These are phyloP conservation scores for Wallacemonas rigidus DNA, from an alignment of 208 protist species.

Conservation along the genomic window DNA sequence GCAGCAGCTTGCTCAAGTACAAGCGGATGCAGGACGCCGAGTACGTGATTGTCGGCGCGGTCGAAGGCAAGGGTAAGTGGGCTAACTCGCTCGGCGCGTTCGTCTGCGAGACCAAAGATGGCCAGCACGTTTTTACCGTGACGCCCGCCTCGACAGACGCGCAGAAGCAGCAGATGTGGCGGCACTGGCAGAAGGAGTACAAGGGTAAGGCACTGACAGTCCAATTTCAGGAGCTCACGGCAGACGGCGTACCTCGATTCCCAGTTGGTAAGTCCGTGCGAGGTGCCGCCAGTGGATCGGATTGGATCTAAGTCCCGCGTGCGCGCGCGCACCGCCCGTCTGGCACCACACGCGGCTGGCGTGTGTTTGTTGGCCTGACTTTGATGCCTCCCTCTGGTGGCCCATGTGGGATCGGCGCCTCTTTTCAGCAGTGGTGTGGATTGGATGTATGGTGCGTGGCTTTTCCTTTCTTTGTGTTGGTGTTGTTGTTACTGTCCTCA, in stretches of 20 bases:
- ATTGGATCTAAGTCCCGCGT: constrained; percentile 62
- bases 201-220: constrained; percentile 87
- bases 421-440: too few relatives aligned
- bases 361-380: not conserved
- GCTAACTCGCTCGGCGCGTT: constrained; percentile 82
- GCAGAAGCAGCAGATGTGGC: constrained; percentile 74
- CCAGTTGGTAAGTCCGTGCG: constrained; percentile 84
- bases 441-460: not conserved
- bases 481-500: constrained; percentile 13
- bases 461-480: not conserved
- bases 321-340: too few relatives aligned
- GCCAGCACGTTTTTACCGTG: constrained; percentile 66
- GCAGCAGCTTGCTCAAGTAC: constrained; percentile 85
- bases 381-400: not conserved
- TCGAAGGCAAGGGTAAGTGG: constrained; percentile 87
- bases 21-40: constrained; percentile 90
- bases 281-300: constrained; percentile 56
- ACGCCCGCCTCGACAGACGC: constrained; percentile 76
- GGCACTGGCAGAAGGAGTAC: constrained; percentile 51
- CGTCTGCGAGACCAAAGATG: constrained; percentile 62
- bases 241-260: constrained; percentile 85
- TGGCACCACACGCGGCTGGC: too few relatives aligned
- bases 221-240: constrained; percentile 83
- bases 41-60: constrained; percentile 80
- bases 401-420: too few relatives aligned